Evolutionary conservation across 371 early-diverging fungal species (phyloP).

Genomic region (Batkoa obscura): DNA sequence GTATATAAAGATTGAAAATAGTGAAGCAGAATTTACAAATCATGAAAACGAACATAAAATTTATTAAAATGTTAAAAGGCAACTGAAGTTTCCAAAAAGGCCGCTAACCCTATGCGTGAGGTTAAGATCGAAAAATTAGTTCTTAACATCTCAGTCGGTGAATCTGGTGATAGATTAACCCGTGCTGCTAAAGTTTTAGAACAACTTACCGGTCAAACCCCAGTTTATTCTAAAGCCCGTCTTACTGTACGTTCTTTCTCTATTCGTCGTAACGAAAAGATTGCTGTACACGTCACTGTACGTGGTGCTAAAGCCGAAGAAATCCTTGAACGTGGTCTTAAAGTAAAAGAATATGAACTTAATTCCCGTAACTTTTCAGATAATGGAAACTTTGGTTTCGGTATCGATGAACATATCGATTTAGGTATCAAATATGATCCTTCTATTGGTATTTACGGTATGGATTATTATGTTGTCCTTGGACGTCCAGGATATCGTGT

Average conservation of each 20-base stretch:
- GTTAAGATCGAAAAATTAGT: conserved; percentile 98
- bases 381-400: conserved; percentile 99
- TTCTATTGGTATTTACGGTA: conserved; percentile 92
- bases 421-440: conserved; percentile 99
- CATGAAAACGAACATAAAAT: neutral
- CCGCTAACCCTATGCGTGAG: conserved; percentile 89
- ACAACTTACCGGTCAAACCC: conserved; percentile 98
- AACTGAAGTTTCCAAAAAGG: conserved; percentile 6
- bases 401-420: conserved; percentile 99
- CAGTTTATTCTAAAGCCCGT: conserved; percentile 98
- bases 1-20: too few species aligned
- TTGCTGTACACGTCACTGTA: conserved; percentile 97
- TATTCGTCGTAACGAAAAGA: conserved; percentile 99
- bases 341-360: conserved; percentile 99
- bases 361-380: conserved; percentile 86
- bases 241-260: conserved; percentile 99
- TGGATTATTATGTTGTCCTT: conserved; percentile 75
- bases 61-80: conserved; percentile 2
- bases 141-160: conserved; percentile 99
- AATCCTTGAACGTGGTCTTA: conserved; percentile 97
- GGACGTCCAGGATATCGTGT: conserved; percentile 96
- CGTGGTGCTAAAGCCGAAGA: conserved; percentile 79
- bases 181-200: conserved; percentile 99
- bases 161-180: conserved; percentile 97
- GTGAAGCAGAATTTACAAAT: too few species aligned